Evolutionary conservation across 2,329 filamentous ascomycete species (phyloP), one percentile per base, ranked within the genome.

Genomic region (Myriangium duriaei): DNA sequence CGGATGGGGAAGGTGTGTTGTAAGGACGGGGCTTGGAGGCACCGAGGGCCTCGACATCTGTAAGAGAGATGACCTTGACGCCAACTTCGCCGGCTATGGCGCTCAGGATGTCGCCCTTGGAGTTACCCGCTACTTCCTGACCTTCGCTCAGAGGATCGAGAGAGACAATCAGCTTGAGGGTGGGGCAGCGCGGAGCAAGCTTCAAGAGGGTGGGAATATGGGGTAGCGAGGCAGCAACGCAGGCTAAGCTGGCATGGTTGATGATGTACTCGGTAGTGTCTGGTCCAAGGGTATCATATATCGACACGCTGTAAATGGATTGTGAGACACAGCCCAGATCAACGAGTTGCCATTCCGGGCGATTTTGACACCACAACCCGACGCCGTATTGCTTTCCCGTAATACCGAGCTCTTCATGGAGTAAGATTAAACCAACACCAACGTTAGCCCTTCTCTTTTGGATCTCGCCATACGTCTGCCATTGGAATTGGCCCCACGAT

Each of bases 101-200:
- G 14, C 32, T 30, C 17, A 43, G 29, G 11, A 98, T 63, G 16
- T 79, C 76, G 31, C 30, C 33, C 26, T 43, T 37, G 26, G 37
- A 36, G 30, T 34, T 17, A 7, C 39, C 33, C 3, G 32, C 39
- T 9, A 19, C 32, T 26, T 35, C 30, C 21, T 17, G n/a, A 13
- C 36, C 40, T 9, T 37, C 30, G 26, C 11, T 33, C 4, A 41
- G 26, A 6, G 41, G 19, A 15, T 43, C 41, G 11, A 43, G 39
- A 18, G 33, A 39, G 13, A 43, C 32, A 19, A 43, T 43, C 24
- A 43, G 11, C 24, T 41, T 43, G 19, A 43, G 28, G 10, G 31
- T 37, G 2, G 41, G 38, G 24, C 36, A 39, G 3, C 39, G 38
- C 5, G 39, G 41, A 10, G 36, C 36, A 11, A 42, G 36, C 14